Evolutionary conservation across 2,329 filamentous ascomycete species (phyloP).

Genomic region (Curvularia hawaiiensis): DNA sequence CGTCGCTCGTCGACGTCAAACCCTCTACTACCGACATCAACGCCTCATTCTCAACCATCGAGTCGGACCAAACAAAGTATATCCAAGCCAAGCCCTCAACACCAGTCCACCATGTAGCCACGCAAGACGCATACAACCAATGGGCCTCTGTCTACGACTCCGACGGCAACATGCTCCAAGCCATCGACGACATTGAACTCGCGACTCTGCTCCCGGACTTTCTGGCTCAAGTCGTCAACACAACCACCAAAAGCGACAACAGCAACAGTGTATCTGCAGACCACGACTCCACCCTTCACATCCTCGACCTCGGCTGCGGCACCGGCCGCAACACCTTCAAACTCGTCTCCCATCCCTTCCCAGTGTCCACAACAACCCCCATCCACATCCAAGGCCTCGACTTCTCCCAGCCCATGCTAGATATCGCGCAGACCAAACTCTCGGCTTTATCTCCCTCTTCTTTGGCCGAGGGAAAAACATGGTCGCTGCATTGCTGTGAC

Average conservation of each 20-base stretch:
- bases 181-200: conserved; percentile 65
- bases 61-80: conserved; percentile 37
- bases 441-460: not conserved
- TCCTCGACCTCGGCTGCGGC: conserved; percentile 69
- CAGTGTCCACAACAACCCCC: conserved; percentile 26
- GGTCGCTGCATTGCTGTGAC: conserved; percentile 34
- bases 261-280: not conserved
- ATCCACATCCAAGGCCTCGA: conserved; percentile 60
- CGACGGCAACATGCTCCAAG: conserved; percentile 70
- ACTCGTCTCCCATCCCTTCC: conserved; percentile 48
- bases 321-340: conserved; percentile 67
- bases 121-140: conserved; percentile 54
- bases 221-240: conserved; percentile 34
- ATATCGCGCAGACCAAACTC: conserved; percentile 54
- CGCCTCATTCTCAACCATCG: conserved; percentile 45
- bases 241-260: conserved; percentile 12
- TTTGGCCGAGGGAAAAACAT: not conserved
- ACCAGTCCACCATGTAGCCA: conserved; percentile 45
- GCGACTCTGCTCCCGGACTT: conserved; percentile 56
- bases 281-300: conserved; percentile 29
- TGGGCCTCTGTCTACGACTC: conserved; percentile 66
- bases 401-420: conserved; percentile 63
- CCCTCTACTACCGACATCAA: conserved; percentile 16
- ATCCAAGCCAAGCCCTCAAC: conserved; percentile 24
- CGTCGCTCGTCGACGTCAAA: conserved; percentile 45